phyloP scores from a whole-genome alignment of 1,284 basidiomycete genomes.

The Moesziomyces sp. region DNA sequence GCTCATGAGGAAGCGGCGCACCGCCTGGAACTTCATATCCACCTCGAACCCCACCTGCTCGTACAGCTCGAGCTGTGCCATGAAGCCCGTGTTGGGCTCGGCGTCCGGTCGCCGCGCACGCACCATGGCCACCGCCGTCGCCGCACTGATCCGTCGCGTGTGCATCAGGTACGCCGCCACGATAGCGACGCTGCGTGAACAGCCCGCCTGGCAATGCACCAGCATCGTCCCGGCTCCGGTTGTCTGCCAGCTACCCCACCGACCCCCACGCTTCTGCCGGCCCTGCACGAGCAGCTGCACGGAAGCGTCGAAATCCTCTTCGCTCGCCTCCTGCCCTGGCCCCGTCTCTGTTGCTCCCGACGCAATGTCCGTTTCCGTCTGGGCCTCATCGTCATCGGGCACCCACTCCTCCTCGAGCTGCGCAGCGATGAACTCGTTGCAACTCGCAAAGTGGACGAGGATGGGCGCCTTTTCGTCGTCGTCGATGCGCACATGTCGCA shows the following conservation, averaged over 20 bases:
- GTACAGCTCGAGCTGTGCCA: slow-evolving; percentile 68
- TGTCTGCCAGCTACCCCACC: slow-evolving; percentile 53
- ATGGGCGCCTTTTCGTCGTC: slow-evolving; percentile 68
- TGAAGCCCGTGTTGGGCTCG: slow-evolving; percentile 67
- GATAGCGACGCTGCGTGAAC: slow-evolving; percentile 66
- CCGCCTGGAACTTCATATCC: slow-evolving; percentile 66
- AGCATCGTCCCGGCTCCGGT: slow-evolving; percentile 61
- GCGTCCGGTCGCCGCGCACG: slow-evolving; percentile 54
- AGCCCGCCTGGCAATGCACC: slow-evolving; percentile 69
- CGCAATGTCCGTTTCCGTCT: background rate
- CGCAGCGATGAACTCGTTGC: slow-evolving; percentile 61
- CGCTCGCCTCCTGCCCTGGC: background rate
- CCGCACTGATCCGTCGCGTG: slow-evolving; percentile 55
- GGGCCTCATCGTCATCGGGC: slow-evolving; percentile 10
- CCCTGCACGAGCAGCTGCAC: slow-evolving; percentile 35
- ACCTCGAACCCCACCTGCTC: slow-evolving; percentile 66
- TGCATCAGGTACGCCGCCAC: slow-evolving; percentile 68
- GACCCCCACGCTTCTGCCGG: slow-evolving; percentile 34
- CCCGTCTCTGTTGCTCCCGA: too few relatives aligned
- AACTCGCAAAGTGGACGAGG: slow-evolving; percentile 63
- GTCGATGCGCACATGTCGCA: slow-evolving; percentile 66
- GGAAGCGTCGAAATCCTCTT: slow-evolving; percentile 4
- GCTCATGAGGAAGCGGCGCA: slow-evolving; percentile 68
- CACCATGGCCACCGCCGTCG: slow-evolving; percentile 65
- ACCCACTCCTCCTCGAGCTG: slow-evolving; percentile 56